Evolutionary conservation across 2,329 filamentous ascomycete species (phyloP).

Genomic region (Colletotrichum sp.): DNA sequence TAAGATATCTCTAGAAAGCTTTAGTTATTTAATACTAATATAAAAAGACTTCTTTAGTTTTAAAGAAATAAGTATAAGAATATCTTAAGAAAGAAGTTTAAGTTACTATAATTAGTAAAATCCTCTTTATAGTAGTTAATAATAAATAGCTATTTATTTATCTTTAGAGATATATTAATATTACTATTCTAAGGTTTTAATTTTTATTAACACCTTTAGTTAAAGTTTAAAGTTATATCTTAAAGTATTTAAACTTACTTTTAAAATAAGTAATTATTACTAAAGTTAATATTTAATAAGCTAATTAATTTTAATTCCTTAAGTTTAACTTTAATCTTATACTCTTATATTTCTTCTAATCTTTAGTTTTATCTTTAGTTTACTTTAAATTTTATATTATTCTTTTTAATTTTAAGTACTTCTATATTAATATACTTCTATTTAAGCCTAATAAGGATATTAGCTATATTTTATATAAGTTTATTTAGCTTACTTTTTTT

Average conservation of each 20-base stretch:
- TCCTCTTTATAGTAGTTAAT: background rate
- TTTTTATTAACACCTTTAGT: rapidly evolving
- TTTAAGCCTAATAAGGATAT: background rate
- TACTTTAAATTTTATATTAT: background rate
- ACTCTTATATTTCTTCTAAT: background rate
- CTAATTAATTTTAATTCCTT: background rate
- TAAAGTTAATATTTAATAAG: background rate
- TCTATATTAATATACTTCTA: background rate
- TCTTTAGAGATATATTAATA: background rate
- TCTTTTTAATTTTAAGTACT: background rate
- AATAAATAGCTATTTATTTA: background rate
- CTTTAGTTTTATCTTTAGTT: background rate
- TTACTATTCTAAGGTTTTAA: background rate
- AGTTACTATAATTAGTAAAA: background rate
- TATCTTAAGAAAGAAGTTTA: background rate
- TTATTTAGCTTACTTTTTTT: background rate
- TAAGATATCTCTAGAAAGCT: background rate
- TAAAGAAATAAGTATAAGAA: background rate
- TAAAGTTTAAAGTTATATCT: background rate
- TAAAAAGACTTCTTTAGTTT: background rate
- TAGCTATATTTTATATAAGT: background rate
- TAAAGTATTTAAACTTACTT: background rate
- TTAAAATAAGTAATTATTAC: background rate
- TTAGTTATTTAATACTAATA: too few relatives aligned
- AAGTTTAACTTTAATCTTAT: background rate